A percentile compares a stretch with the other conserved stretches of the same genome.
Conservation (phyloP, 768 basidiomycete genomes). For the Suillus subalutaceus region DNA sequence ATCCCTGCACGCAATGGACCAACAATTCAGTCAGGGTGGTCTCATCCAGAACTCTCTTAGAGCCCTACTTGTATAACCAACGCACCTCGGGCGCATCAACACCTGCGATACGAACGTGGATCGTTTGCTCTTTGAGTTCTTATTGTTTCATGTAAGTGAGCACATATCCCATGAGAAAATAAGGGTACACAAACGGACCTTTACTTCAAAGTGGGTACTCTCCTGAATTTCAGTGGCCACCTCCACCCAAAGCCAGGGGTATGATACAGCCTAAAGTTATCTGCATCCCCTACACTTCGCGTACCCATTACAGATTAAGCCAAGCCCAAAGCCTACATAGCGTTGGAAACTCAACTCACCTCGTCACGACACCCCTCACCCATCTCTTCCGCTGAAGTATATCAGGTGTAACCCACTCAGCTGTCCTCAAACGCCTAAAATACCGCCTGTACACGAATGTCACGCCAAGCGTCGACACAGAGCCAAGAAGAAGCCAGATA, state of each 20-base stretch:
- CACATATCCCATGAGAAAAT: background rate
- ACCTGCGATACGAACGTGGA: constrained; percentile 87
- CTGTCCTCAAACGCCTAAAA: constrained; percentile 61
- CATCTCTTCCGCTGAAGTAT: constrained; percentile 60
- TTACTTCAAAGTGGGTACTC: constrained; percentile 59
- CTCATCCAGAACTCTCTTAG: background rate
- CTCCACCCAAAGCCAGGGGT: constrained; percentile 77
- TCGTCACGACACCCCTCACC: constrained; percentile 82
- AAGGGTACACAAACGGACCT: constrained; percentile 42
- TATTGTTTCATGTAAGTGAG: constrained; percentile 1
- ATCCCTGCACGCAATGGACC: constrained; percentile 44
- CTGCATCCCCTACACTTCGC: constrained; percentile 78
- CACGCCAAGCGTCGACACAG: constrained; percentile 37
- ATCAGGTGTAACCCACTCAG: constrained; percentile 71
- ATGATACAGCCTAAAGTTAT: constrained; percentile 86
- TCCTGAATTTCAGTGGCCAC: constrained; percentile 72
- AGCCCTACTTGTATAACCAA: constrained; percentile 1
- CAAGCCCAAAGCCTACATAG: constrained; percentile 1
- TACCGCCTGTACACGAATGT: constrained; percentile 50
- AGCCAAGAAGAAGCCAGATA: constrained; percentile 46
- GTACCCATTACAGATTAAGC: background rate
- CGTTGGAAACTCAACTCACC: constrained; percentile 44
- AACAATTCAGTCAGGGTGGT: background rate
- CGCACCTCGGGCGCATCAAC: constrained; percentile 91
- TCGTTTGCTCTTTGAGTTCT: constrained; percentile 81